phyloP scores from a whole-genome alignment of 192 early-diverging fungal species.

The Coemansia sp. region DNA sequence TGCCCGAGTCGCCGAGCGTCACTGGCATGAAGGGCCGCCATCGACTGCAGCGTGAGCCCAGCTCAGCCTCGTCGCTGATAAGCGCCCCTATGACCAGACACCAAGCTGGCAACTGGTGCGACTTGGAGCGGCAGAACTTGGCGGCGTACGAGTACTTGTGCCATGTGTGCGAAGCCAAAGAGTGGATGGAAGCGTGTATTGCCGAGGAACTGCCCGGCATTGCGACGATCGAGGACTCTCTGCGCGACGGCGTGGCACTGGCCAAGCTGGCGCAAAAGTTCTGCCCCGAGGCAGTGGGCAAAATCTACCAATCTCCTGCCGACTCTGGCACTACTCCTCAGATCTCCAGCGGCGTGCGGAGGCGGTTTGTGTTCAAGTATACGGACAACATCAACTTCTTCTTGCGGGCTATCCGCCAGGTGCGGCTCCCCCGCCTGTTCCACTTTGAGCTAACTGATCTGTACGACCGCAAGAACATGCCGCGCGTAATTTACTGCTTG shows the following conservation, averaged over 20 bases:
- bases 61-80: constrained; percentile 10
- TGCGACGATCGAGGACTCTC: constrained; percentile 79
- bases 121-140: constrained; percentile 81
- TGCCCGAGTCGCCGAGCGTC: constrained; percentile 57
- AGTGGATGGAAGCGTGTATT: constrained; percentile 98
- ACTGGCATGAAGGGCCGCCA: constrained; percentile 52
- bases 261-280: constrained; percentile 89
- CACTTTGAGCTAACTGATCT: constrained; percentile 97
- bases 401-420: constrained; percentile 74
- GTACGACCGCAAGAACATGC: constrained; percentile 99
- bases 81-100: background rate
- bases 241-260: constrained; percentile 90
- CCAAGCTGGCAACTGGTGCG: constrained; percentile 73
- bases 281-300: constrained; percentile 77
- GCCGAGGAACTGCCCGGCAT: constrained; percentile 79
- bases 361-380: constrained; percentile 86
- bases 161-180: constrained; percentile 98
- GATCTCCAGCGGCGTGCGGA: constrained; percentile 39
- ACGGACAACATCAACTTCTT: constrained; percentile 99
- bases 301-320: constrained; percentile 73
- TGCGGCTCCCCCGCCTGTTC: constrained; percentile 89
- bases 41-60: constrained; percentile 52
- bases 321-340: background rate
- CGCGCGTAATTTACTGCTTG: constrained; percentile 98
- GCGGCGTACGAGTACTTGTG: constrained; percentile 99